Conservation (phyloP, 495 filamentous ascomycete genomes). For the Tuber microsphaerosporum region DNA sequence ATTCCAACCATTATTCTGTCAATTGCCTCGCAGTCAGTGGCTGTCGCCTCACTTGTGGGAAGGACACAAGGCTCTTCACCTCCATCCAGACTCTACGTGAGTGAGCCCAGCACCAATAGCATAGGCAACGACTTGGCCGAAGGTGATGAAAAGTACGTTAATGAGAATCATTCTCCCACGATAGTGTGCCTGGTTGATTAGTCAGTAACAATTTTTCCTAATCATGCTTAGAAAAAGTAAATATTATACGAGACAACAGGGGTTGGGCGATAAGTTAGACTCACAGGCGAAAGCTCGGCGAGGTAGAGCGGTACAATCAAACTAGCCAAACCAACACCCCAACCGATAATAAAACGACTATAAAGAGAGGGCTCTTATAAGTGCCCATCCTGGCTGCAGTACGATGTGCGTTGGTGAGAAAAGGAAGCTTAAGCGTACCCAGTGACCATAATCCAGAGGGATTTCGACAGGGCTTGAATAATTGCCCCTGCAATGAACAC, state of each 20-base stretch:
- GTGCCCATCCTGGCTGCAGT: background rate
- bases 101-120: conserved; percentile 51
- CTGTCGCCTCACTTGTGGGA: background rate
- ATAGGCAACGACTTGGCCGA: conserved; percentile 50
- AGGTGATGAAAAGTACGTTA: conserved; percentile 53
- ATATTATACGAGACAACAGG: background rate
- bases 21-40: background rate
- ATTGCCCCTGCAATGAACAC: conserved; percentile 70
- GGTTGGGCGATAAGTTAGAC: background rate
- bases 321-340: conserved; percentile 74
- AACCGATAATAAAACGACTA: conserved; percentile 67
- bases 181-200: conserved; percentile 42
- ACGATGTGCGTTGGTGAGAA: background rate
- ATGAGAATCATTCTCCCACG: conserved; percentile 53
- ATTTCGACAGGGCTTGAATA: conserved; percentile 56
- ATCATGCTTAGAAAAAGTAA: background rate
- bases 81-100: conserved; percentile 48
- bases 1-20: conserved; percentile 45
- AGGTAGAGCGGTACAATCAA: conserved; percentile 71
- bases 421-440: conserved; percentile 44
- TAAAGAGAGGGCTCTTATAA: background rate
- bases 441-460: conserved; percentile 62
- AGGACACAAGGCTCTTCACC: conserved; percentile 36
- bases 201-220: background rate
- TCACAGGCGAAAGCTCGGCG: conserved; percentile 50